A percentile compares a stretch with the other conserved stretches of the same genome.
Conservation (phyloP, 2,329 filamentous ascomycete species). For the Neonectria coccinea region DNA sequence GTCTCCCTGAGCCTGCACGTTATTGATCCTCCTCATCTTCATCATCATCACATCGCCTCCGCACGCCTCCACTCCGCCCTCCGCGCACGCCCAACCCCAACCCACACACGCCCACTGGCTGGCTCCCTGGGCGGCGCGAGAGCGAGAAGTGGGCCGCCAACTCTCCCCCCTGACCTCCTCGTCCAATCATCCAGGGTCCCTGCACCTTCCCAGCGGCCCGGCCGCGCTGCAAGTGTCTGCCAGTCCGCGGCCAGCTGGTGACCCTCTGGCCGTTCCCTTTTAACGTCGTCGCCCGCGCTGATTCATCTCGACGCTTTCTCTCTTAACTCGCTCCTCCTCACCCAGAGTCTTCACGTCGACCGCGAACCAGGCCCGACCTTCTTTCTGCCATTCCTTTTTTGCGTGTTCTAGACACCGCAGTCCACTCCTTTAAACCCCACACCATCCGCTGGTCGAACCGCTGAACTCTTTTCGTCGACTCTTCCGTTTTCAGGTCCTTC, state of each 20-base stretch:
- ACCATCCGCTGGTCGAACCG: slow-evolving; percentile 44
- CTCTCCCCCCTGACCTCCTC: slow-evolving; percentile 27
- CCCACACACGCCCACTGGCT: slow-evolving; percentile 19
- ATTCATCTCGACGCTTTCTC: slow-evolving; percentile 35
- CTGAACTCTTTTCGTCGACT: slow-evolving; percentile 43
- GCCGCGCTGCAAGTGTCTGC: slow-evolving; percentile 29
- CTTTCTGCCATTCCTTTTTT: slow-evolving; percentile 45
- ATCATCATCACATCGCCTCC: slow-evolving; percentile 13
- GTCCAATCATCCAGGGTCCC: slow-evolving; percentile 28
- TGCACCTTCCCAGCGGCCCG: slow-evolving; percentile 16
- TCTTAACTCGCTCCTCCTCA: slow-evolving; percentile 40
- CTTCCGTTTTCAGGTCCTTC: slow-evolving; percentile 26
- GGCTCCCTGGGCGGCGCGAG: slow-evolving; percentile 14
- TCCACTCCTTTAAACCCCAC: slow-evolving; percentile 47
- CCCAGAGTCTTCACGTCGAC: slow-evolving; percentile 45
- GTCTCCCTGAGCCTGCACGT: background rate
- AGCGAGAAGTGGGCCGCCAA: slow-evolving; percentile 18
- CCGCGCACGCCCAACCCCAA: slow-evolving; percentile 25
- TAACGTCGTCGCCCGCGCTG: slow-evolving; percentile 45
- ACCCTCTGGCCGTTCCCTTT: slow-evolving; percentile 42
- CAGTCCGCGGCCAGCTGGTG: slow-evolving; percentile 32
- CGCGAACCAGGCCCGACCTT: slow-evolving; percentile 42
- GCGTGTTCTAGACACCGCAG: slow-evolving; percentile 49
- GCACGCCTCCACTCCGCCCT: slow-evolving; percentile 35
- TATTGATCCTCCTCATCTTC: slow-evolving; percentile 1